Base-by-base conservation (phyloP, 2,329 filamentous ascomycete species). In the Pseudogymnoascus sp. region DNA sequence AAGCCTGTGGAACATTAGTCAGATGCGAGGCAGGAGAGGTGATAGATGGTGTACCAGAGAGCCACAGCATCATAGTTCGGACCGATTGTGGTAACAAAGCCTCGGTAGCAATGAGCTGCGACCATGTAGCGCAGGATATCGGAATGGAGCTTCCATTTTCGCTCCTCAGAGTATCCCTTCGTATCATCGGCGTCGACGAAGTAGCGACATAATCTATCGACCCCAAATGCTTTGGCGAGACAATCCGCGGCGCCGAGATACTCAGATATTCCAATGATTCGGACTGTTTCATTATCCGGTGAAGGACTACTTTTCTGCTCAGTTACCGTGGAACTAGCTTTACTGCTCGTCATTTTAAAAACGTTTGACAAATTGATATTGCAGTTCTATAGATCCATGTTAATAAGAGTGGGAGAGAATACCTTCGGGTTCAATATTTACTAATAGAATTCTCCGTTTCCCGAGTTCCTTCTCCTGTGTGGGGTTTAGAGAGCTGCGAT, bases 81-180 rank as follows among this genome's bases (percentile, higher is more conserved):
- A 15, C 90, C 90, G 65, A 89, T 85, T 61, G 87, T 85, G 52
- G 88, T 87, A 61, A 89, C 89, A 63, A 90, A 74, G 62, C 90
- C 90, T 68, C 86, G 86, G 70, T 88, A 81, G 73, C 85, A 86
- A 72, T 92, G 89, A 64, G 88, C 86, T 63, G 89, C 88, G 59
- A 87, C 86, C 68, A 90, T 82, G 74, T 91, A 92, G 68, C 86
- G 87, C 78, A 93, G 84, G 68, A 92, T 87, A 71, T 87, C 82
- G 67, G 88, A 80, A 73, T 94, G 90, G 52, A 94, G 79, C 67
- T 85, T 83, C 87, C 88, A 94, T 71, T 86, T 87, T 71, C 85
- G 78, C 73, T 89, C 83, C 69, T 84, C 80, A 58, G 84, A 81
- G 75, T 82, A 83, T 65, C 79, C 74, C 65, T 78, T 79, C 75